phyloP scores from a whole-genome alignment of 2,329 filamentous ascomycete genomes.

The Aspergillus novoparasiticus region DNA sequence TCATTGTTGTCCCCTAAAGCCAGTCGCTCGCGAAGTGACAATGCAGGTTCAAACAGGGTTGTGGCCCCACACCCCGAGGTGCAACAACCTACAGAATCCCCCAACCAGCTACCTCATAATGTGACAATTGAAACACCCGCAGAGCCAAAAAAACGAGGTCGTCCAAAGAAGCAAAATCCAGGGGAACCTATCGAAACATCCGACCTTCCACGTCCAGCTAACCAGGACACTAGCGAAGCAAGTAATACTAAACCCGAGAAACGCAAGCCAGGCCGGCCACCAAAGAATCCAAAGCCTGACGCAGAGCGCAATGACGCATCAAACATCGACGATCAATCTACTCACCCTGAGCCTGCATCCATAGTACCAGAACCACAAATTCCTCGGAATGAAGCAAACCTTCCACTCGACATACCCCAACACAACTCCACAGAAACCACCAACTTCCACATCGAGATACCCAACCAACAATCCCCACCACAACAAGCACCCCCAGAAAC shows the following conservation, averaged over 20 bases:
- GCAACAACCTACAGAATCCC: slow-evolving; percentile 15
- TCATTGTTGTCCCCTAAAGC: slow-evolving; percentile 32
- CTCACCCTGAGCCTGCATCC: not conserved
- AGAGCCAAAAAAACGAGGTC: slow-evolving; percentile 31
- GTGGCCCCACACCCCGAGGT: slow-evolving; percentile 15
- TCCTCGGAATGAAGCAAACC: not conserved
- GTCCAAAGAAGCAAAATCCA: slow-evolving; percentile 32
- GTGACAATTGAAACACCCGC: slow-evolving; percentile 25
- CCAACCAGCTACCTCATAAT: slow-evolving; percentile 33
- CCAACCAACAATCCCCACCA: not conserved
- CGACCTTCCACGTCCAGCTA: slow-evolving; percentile 25
- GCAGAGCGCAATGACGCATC: not conserved
- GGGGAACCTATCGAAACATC: slow-evolving; percentile 32
- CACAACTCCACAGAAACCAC: not conserved
- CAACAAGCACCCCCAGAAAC: not conserved
- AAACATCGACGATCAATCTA: not conserved
- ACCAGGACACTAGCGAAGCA: slow-evolving; percentile 1
- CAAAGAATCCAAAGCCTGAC: slow-evolving; percentile 15
- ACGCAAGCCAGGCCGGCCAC: slow-evolving; percentile 22
- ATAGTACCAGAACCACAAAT: not conserved
- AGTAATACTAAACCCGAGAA: slow-evolving; percentile 19
- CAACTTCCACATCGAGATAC: not conserved
- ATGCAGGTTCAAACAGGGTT: slow-evolving; percentile 11
- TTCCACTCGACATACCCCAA: not conserved
- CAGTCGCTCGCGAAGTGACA: slow-evolving; percentile 28